These are phyloP conservation scores for Syzygium jambos DNA, from an alignment of 345 rosid species.

Conservation along the genomic window DNA sequence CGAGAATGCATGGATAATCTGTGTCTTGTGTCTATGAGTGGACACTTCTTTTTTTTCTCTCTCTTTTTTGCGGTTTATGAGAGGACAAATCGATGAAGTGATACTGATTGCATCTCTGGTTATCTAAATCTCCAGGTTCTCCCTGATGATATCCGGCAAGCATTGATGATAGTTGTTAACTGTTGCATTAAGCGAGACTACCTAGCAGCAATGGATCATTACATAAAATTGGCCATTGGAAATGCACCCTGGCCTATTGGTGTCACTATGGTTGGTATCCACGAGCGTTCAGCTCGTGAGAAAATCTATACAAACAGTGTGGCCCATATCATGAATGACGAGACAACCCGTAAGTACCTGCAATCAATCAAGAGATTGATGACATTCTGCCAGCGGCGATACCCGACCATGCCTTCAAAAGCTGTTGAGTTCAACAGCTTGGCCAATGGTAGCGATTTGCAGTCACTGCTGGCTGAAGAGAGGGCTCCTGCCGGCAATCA, in stretches of 20 bases:
- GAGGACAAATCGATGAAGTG: not conserved
- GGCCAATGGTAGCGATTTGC: constrained; percentile 91
- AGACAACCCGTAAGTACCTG: constrained; percentile 92
- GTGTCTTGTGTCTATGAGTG: not conserved
- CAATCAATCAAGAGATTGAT: constrained; percentile 89
- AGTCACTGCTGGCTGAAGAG: constrained; percentile 83
- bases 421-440: constrained; percentile 97
- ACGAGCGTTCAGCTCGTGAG: constrained; percentile 97
- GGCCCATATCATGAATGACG: constrained; percentile 98
- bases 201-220: constrained; percentile 97
- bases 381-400: constrained; percentile 94
- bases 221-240: constrained; percentile 87
- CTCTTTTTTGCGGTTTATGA: not conserved
- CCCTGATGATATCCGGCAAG: constrained; percentile 82
- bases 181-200: constrained; percentile 88
- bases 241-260: constrained; percentile 99
- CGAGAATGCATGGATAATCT: not conserved
- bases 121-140: constrained; percentile 41
- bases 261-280: constrained; percentile 99
- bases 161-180: constrained; percentile 65
- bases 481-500: constrained; percentile 29
- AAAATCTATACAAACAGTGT: constrained; percentile 96
- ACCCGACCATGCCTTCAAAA: constrained; percentile 86
- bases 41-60: not conserved
- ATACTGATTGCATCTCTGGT: not conserved